Evolutionary conservation across 2,329 filamentous ascomycete species (phyloP).

Genomic region (Paradendryphiella salina): DNA sequence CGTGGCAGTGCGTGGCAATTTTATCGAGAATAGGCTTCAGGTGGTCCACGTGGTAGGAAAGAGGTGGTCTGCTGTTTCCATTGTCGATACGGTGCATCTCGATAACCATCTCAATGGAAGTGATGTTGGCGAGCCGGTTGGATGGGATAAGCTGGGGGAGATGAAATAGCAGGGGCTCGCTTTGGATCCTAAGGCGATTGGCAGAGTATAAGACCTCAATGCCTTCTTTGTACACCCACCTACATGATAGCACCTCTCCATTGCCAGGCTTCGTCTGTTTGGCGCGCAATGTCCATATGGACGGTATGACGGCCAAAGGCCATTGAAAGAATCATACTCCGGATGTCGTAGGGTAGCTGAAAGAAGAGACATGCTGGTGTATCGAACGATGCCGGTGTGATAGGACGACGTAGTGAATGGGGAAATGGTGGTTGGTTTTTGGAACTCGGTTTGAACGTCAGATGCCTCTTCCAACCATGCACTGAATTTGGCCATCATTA

Average conservation of each 20-base stretch:
- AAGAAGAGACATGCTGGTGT: constrained; percentile 10
- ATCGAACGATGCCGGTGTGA: constrained; percentile 3
- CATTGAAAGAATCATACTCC: constrained; percentile 3
- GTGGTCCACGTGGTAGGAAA: background rate
- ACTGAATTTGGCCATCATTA: background rate
- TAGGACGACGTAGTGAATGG: constrained; percentile 1
- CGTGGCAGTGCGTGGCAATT: constrained; percentile 5
- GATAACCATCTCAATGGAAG: constrained; percentile 8
- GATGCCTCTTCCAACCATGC: constrained; percentile 1
- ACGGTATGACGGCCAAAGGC: constrained; percentile 8
- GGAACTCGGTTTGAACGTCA: background rate
- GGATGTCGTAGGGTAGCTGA: constrained; percentile 11
- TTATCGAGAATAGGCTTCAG: constrained; percentile 14
- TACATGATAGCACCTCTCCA: constrained; percentile 18
- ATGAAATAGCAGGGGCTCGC: constrained; percentile 13
- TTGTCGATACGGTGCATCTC: background rate
- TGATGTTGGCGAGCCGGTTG: constrained; percentile 11
- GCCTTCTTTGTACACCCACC: constrained; percentile 17
- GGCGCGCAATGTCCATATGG: constrained; percentile 8
- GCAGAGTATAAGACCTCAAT: constrained; percentile 15
- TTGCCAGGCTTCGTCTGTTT: constrained; percentile 3
- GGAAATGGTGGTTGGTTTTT: constrained; percentile 5
- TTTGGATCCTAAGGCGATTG: constrained; percentile 11
- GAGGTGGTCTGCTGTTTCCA: background rate
- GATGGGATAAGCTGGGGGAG: constrained; percentile 9